Evolutionary conservation across 352 stramenopile species (phyloP), one percentile per base, ranked within the genome.

Genomic region (Phytopythium cucurbitacearum): DNA sequence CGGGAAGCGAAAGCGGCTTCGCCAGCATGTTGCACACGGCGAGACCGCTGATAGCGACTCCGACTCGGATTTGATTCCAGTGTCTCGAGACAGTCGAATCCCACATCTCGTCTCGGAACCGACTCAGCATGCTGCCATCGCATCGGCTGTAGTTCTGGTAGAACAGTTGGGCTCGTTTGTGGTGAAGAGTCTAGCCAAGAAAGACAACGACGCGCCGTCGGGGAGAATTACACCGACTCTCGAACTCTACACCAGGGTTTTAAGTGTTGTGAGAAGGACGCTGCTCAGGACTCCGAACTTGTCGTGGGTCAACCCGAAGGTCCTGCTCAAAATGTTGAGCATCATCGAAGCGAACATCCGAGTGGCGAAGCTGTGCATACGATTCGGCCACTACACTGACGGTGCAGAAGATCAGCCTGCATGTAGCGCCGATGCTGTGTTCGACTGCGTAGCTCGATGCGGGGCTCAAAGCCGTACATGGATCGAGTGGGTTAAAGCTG

Each of bases 301-400:
- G 16, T 73, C 57, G 33, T 85, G 69, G 61, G 56, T 66, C 4
- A 64, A 43, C 35, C 54, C 60, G 37, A 72, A 67, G 44, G 62
- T 79, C 53, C 35, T 80, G 48, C n/a, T 70, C 8, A 81, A 77
- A 35, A 35, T 76, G 15, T 51, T 85, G 32, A 70, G 69, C 37
- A 67, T 71, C n/a, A 71, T 80, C 34, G 74, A 85, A 45, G 39
- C 69, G 34, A 58, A 54, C 8, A 37, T 85, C 10, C 71, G 74
- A 7, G 64, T 85, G 44, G 74, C 66, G 13, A 80, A 72, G 56
- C 60, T 32, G 12, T 43, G 40, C 48, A 37, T 13, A 37, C 35
- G 16, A 36, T 35, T 53, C 13, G 40, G 36, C 0, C 12, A 46
- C 11, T 36, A 34, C 15, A 32, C 15, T 16, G 13, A 41, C 32